Evolutionary conservation across 2,329 filamentous ascomycete genomes (phyloP).

Genomic region (Remersonia thermophila): DNA sequence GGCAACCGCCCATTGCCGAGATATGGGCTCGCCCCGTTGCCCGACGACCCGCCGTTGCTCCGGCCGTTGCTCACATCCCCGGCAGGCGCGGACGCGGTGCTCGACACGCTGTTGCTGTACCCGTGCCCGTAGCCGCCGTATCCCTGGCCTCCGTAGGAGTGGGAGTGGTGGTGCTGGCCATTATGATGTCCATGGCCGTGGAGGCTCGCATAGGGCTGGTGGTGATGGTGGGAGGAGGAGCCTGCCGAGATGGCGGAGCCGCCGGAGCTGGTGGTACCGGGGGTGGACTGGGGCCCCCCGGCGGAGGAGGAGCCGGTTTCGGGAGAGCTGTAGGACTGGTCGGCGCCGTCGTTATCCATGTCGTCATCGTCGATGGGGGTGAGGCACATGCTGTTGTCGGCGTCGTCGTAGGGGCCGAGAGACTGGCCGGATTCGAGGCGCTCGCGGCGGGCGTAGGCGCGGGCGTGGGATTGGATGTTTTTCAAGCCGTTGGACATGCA

Average conservation of each 20-base stretch:
- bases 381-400: conserved; percentile 42
- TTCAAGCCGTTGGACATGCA: conserved; percentile 77
- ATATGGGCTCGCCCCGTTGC: conserved; percentile 34
- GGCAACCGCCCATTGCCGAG: conserved; percentile 36
- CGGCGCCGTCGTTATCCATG: conserved; percentile 31
- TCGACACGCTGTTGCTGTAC: conserved; percentile 44
- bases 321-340: conserved; percentile 41
- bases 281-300: conserved; percentile 28
- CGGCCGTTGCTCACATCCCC: too few species aligned
- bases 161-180: conserved; percentile 9
- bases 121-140: conserved; percentile 23
- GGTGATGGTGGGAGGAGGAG: conserved; percentile 15
- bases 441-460: conserved; percentile 54
- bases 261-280: conserved; percentile 23
- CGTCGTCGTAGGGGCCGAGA: conserved; percentile 45
- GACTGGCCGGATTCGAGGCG: conserved; percentile 38
- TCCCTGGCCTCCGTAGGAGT: conserved; percentile 2
- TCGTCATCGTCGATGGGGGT: too few species aligned
- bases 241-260: conserved; percentile 18
- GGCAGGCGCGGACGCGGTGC: conserved; percentile 26
- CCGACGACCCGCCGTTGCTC: too few species aligned
- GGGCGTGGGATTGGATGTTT: conserved; percentile 59
- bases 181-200: too few species aligned
- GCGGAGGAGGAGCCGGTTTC: conserved; percentile 32
- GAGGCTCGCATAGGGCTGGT: neutral